Base-by-base conservation (phyloP, 148 eudicot genomes). In the Rhododendron simsii region DNA sequence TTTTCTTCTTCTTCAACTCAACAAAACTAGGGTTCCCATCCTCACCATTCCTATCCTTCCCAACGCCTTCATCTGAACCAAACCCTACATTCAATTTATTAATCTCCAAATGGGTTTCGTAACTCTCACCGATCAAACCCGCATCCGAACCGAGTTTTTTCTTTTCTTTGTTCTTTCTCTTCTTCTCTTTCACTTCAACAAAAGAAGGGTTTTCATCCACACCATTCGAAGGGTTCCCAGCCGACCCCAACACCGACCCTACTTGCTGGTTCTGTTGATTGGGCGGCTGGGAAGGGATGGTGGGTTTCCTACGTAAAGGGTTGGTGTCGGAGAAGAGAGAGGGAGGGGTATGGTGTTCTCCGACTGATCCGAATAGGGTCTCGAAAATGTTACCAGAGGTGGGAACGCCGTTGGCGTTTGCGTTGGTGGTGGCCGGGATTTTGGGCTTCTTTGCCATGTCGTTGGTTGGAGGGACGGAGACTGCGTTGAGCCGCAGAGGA, bases 361-460 rank as follows among this genome's bases (percentile, higher is more conserved):
- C 84, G 39, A 85, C 45, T 85, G 88, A 87, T 16, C 95, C 95
- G 84, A 96, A 96, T 0, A 96, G 84, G 88, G 95, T 85, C 86
- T 85, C 85, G 88, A 96, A 89, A 41, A 95, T 86, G 80, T 85
- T 88, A 30, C 7, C 75, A 28, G 39, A 12, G 75, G 18, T 69
- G 75, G 75, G 75, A 69, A 11, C 37, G 75, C 87, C 13, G 11
- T 89, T 89, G 47, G 83, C 50, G 30, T 30, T 80, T 51, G 15
- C 33, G 5, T 26, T 26, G 47, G 83, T 55, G 30, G 45, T 83
- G 67, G 55, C 89, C 78, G 87, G 86, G 33, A 88, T 86, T 78
- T 93, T 95, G 73, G 88, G 84, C 89, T 93, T 96, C 89, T 96
- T 93, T 73, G 86, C 95, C 98, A 95, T 95, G 61, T 61, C n/a